Evolutionary conservation across 75 land plant genomes (phyloP).

Genomic region (Adiantum capillusveneris): DNA sequence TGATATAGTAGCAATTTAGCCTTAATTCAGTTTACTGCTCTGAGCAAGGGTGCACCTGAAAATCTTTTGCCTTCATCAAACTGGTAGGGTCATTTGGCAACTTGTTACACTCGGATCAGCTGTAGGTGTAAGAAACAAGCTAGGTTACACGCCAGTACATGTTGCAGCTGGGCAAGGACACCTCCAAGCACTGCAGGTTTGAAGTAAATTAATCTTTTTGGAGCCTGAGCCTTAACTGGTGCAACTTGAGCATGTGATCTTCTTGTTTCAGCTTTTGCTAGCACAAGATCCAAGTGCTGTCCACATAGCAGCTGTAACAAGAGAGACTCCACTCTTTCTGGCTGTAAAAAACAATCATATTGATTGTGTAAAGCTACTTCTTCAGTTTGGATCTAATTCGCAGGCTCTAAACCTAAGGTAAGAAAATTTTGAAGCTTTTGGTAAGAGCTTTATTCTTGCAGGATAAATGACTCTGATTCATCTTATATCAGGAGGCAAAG

Average conservation of each 20-base stretch:
- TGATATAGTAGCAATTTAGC: not conserved
- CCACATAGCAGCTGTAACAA: slow-evolving; percentile 37
- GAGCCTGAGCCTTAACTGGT: no score
- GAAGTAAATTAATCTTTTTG: not conserved
- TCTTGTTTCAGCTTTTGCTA: slow-evolving; percentile 29
- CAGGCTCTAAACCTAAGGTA: not conserved
- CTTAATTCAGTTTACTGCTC: not conserved
- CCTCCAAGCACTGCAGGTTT: slow-evolving; percentile 40
- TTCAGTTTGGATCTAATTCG: slow-evolving; percentile 15
- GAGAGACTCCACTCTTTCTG: slow-evolving; percentile 61
- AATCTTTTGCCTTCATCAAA: not conserved
- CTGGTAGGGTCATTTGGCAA: slow-evolving; percentile 22
- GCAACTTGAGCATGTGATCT: no score
- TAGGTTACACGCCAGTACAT: slow-evolving; percentile 58
- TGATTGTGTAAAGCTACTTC: slow-evolving; percentile 39
- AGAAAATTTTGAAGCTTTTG: not conserved
- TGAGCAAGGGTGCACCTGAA: not conserved
- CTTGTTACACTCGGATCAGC: slow-evolving; percentile 43
- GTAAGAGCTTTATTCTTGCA: not conserved
- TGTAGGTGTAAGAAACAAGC: slow-evolving; percentile 30
- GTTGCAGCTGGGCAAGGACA: slow-evolving; percentile 62
- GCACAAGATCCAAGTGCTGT: slow-evolving; percentile 35
- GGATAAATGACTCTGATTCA: not conserved
- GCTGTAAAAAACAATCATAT: slow-evolving; percentile 54
- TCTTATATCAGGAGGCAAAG: slow-evolving; percentile 36